Evolutionary conservation across 768 basidiomycete species (phyloP), one percentile per base, ranked within the genome.

Genomic region (Tulasnella calospora): DNA sequence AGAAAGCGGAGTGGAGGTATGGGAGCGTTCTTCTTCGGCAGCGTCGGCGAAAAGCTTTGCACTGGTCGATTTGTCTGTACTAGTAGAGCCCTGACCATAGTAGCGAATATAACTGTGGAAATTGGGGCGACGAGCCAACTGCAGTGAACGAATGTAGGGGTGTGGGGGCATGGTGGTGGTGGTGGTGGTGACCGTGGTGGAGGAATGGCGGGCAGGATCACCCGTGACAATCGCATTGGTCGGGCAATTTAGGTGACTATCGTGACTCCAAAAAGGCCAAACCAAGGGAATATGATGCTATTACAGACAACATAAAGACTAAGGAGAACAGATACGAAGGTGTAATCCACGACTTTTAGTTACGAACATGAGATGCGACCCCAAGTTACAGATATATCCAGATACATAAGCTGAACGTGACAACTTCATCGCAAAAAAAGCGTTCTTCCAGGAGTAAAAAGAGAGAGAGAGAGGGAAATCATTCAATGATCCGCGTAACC

Each of bases 401-500:
- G 51, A 51, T 51, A 23, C 51, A 67, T n/a, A 15, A 57, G 55
- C 23, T 10, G 30, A n/a, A 57, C 55, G 23, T 27, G 23, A 30
- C 23, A 13, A 30, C n/a, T n/a, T n/a, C 55, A 67, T 67, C 19
- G 33, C 61, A 17, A 35, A 30, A 38, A 38, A 44, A 44, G 44
- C 44, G 44, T 44, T 44, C 41, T 44, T 44, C 44, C n/a, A n/a
- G n/a, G n/a, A n/a, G n/a, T n/a, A n/a, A n/a, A n/a, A n/a, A n/a
- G 30, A 12, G 6, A 51, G 21, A 51, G n/a, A 23, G 13, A 17
- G 61, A 67, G 33, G 35, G 44, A 40, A 40, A 72, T 72, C 27
- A 81, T 57, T 71, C 67, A 72, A 80, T 78, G 36, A 82, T 81
- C 23, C 79, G 73, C 12, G 74, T 73, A 36, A 90, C 87, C 80